phyloP scores from a whole-genome alignment of 371 early-diverging fungal species.

The Mucor racemosus region DNA sequence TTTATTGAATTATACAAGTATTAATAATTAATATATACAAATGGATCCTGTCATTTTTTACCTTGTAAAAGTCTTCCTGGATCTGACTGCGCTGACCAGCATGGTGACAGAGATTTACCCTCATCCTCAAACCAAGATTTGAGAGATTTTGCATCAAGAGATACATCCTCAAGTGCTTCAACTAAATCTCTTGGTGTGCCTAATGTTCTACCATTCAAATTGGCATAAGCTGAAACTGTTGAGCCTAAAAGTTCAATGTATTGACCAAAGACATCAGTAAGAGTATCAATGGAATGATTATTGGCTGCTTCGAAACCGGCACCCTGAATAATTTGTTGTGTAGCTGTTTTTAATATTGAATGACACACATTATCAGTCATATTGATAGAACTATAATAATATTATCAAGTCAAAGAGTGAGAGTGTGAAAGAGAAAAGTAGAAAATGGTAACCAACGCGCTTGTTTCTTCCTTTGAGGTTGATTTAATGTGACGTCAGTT shows the following conservation, averaged over 20 bases:
- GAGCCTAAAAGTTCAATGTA: constrained; percentile 48
- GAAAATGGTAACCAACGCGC: background rate
- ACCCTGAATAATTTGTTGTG: constrained; percentile 52
- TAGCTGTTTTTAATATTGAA: constrained; percentile 47
- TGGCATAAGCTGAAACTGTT: constrained; percentile 46
- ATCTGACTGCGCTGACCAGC: constrained; percentile 55
- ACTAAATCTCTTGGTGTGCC: constrained; percentile 42
- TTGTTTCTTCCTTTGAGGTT: too few relatives aligned
- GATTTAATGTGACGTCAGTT: constrained; percentile 1
- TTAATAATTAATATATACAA: too few relatives aligned
- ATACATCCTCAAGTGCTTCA: constrained; percentile 39
- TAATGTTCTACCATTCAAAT: constrained; percentile 45
- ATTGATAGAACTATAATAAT: background rate
- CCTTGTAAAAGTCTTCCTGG: constrained; percentile 51
- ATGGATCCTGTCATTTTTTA: constrained; percentile 14
- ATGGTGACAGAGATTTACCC: constrained; percentile 45
- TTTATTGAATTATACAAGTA: too few relatives aligned
- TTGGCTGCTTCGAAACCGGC: constrained; percentile 55
- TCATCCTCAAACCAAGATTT: constrained; percentile 50
- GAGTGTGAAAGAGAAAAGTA: background rate
- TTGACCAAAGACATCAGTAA: constrained; percentile 52
- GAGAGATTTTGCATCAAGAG: constrained; percentile 31
- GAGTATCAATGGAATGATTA: constrained; percentile 37
- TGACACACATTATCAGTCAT: constrained; percentile 55
- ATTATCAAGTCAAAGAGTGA: background rate